Conservation (phyloP, 371 early-diverging fungal species). For the Apophysomyces ossiformis region DNA sequence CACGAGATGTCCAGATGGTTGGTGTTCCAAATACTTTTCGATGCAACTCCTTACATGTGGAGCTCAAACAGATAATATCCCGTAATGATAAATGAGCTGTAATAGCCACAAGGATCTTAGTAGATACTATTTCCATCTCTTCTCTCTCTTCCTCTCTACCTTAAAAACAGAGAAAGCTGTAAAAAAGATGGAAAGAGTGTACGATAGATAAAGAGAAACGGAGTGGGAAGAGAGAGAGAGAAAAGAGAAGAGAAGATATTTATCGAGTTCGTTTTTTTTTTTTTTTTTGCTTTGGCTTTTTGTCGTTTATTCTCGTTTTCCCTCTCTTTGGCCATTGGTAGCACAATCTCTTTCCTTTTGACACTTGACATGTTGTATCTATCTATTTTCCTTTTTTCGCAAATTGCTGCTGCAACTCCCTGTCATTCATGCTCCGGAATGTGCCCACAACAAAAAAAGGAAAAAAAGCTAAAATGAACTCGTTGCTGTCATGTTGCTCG, state of each 20-base stretch:
- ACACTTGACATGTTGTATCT: conserved; percentile 8
- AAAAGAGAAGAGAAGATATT: neutral
- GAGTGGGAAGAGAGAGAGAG: neutral
- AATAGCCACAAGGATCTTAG: neutral
- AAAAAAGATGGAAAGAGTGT: too few species aligned
- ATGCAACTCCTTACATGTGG: conserved; percentile 1
- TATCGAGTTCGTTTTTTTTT: neutral
- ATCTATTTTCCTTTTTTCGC: conserved; percentile 1
- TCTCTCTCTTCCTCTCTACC: neutral
- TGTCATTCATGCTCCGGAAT: neutral
- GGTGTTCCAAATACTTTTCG: neutral
- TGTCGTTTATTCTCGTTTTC: neutral
- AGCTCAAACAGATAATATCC: conserved; percentile 6
- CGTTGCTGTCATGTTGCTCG: neutral
- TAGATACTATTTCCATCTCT: neutral
- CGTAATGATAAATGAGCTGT: conserved; percentile 3
- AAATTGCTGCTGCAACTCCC: neutral
- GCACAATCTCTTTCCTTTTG: conserved; percentile 1
- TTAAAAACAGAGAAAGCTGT: too few species aligned
- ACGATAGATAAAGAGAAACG: neutral
- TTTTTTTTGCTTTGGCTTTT: conserved; percentile 1
- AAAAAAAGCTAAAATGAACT: neutral
- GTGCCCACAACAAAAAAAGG: neutral
- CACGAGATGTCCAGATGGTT: neutral
- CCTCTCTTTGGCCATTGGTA: neutral